A percentile compares a stretch with the other conserved stretches of the same genome.
phyloP scores from a whole-genome alignment of 257 asterid species.

The Anisodus tanguticus region DNA sequence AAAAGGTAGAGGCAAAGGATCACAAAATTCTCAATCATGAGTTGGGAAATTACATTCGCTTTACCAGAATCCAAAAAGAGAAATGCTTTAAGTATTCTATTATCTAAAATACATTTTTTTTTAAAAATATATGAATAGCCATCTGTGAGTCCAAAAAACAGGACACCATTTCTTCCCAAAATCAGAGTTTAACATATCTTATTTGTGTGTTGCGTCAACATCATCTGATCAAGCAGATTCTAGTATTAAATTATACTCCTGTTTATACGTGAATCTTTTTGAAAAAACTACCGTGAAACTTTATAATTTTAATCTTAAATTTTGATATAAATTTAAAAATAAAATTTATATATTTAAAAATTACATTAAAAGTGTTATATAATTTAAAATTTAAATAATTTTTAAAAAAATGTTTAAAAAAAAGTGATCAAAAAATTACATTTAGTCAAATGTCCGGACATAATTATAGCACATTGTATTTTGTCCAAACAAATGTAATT shows the following conservation, averaged over 20 bases:
- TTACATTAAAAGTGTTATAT: too few relatives aligned
- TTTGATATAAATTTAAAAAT: too few relatives aligned
- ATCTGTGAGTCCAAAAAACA: not conserved
- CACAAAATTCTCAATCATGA: not conserved
- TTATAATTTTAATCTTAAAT: too few relatives aligned
- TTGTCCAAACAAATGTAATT: not conserved
- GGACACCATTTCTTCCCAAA: not conserved
- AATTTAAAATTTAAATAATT: too few relatives aligned
- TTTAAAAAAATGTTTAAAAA: too few relatives aligned
- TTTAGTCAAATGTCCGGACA: not conserved
- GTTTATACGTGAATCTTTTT: too few relatives aligned
- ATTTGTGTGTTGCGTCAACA: not conserved
- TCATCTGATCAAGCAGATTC: not conserved
- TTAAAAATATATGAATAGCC: too few relatives aligned
- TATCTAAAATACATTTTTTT: too few relatives aligned
- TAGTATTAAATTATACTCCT: not conserved
- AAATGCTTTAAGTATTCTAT: not conserved
- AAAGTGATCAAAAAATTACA: too few relatives aligned
- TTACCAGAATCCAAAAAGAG: constrained; percentile 2
- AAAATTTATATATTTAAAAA: too few relatives aligned
- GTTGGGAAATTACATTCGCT: not conserved
- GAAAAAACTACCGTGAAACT: too few relatives aligned
- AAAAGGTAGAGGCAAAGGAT: not conserved
- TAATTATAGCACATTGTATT: not conserved
- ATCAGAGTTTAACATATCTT: not conserved